phyloP scores from a whole-genome alignment of 495 filamentous ascomycete species.

The Podospora australis region DNA sequence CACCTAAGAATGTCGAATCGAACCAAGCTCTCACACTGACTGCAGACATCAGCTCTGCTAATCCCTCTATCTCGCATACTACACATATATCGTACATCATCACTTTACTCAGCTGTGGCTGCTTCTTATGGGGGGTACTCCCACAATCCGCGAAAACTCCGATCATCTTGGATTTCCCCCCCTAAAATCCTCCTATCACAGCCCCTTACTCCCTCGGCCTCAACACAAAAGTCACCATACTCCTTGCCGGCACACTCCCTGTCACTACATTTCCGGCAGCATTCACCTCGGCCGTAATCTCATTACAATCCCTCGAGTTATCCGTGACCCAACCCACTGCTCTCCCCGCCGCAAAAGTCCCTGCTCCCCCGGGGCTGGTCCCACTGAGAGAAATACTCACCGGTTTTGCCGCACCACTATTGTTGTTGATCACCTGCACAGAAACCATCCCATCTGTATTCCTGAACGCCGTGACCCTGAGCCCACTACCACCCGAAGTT shows the following conservation, averaged over 20 bases:
- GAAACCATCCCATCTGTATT: constrained; percentile 41
- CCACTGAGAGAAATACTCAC: background rate
- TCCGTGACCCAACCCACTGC: background rate
- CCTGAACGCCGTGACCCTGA: constrained; percentile 38
- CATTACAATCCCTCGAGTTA: background rate
- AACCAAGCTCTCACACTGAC: too few relatives aligned
- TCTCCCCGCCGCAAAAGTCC: background rate
- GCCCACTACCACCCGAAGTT: constrained; percentile 22
- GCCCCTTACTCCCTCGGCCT: background rate
- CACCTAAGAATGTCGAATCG: too few relatives aligned
- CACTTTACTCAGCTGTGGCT: too few relatives aligned
- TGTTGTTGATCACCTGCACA: constrained; percentile 45
- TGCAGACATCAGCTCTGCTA: too few relatives aligned
- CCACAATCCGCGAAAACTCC: too few relatives aligned
- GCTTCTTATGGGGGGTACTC: too few relatives aligned
- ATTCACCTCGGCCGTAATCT: background rate
- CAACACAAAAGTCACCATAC: constrained; percentile 3
- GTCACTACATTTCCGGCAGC: background rate
- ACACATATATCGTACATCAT: too few relatives aligned
- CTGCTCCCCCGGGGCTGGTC: background rate
- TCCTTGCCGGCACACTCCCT: background rate
- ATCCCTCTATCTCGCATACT: too few relatives aligned
- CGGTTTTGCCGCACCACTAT: constrained; percentile 20
- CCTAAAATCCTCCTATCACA: too few relatives aligned
- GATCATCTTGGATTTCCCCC: too few relatives aligned